Evolutionary conservation across 768 basidiomycete genomes (phyloP), one percentile per base, ranked within the genome.

Genomic region (Boletus rubescentipes): DNA sequence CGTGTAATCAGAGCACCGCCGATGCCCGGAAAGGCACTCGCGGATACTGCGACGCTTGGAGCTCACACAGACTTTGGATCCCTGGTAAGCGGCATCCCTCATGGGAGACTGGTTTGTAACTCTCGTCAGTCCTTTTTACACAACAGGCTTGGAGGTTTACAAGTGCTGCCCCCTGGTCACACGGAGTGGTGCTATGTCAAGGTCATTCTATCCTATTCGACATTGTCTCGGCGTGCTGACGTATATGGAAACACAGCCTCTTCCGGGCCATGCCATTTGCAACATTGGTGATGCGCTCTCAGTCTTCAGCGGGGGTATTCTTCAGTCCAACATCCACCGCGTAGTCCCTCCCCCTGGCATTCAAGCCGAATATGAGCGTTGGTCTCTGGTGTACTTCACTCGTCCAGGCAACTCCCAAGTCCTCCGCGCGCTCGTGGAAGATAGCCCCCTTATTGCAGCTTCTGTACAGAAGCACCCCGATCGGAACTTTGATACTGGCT

Each of bases 11-110:
- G 69, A 61, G 80, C 74, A 30, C 78, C 82, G 1, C 76, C 75
- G 1, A 70, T 64, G 51, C 66, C 69, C 4, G 60, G 58, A 0
- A 65, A 68, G 16, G 31, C 42, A 4, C 12, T 55, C 9, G 65
- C 66, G 8, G 69, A 75, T 7, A 75, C 68, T 42, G 71, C 75
- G n/a, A 72, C 74, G 0, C 64, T 87, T n/a, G 85, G 85, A 18
- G 79, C 81, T 2, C 87, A 89, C 63, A 87, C 86, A 3, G 87
- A 87, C 66, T 88, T 87, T 57, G 85, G 86, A n/a, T 83, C 82
- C n/a, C 64, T 87, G 52, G 85, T 85, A 59, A 62, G 79, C 39
- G 9, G 12, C 38, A 9, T 21, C 16, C 36, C 2, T 29, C 42
- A 20, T 10, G 7, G 12, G 4, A 20, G 4, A 29, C 15, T 12